These are phyloP conservation scores for Cryphonectria radicalis DNA, from an alignment of 2,329 filamentous ascomycete genomes.

Conservation along the genomic window DNA sequence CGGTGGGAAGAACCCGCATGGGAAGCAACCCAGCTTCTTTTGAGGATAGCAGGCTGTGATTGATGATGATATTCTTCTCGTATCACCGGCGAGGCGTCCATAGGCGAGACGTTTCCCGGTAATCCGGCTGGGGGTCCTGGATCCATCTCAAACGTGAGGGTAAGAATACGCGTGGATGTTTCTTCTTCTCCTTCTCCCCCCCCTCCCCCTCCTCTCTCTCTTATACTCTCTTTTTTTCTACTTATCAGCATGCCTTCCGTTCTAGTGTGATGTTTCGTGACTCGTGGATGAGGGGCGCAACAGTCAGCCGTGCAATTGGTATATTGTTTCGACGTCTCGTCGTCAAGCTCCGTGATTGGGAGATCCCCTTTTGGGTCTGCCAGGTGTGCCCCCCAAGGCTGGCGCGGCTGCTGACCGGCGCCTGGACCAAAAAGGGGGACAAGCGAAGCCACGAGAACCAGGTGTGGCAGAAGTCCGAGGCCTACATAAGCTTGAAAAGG, in stretches of 20 bases:
- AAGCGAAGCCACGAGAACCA: slow-evolving; percentile 6
- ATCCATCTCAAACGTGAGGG: slow-evolving; percentile 19
- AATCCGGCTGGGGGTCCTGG: slow-evolving; percentile 8
- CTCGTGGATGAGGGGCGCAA: slow-evolving; percentile 22
- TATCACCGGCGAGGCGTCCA: slow-evolving; percentile 15
- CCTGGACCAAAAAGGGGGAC: not conserved
- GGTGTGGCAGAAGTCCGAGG: not conserved
- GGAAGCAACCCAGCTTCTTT: not conserved
- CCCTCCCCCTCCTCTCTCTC: no score
- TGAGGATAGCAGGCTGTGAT: not conserved
- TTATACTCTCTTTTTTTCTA: not conserved
- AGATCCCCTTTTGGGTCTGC: slow-evolving; percentile 10
- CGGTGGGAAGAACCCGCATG: slow-evolving; percentile 4
- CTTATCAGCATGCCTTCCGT: slow-evolving; percentile 16
- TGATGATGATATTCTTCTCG: slow-evolving; percentile 12
- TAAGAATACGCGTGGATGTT: slow-evolving; percentile 25
- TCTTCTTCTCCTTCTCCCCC: not conserved
- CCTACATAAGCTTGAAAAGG: not conserved
- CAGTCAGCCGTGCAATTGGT: slow-evolving; percentile 23
- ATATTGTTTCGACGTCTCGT: slow-evolving; percentile 23
- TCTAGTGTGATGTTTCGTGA: slow-evolving; percentile 19
- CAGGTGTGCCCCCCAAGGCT: slow-evolving; percentile 9
- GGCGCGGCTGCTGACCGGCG: slow-evolving; percentile 21
- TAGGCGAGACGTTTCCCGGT: slow-evolving; percentile 23
- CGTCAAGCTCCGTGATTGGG: slow-evolving; percentile 10